Conservation (phyloP, 2,329 filamentous ascomycete genomes). For the Colletotrichum noveboracense region DNA sequence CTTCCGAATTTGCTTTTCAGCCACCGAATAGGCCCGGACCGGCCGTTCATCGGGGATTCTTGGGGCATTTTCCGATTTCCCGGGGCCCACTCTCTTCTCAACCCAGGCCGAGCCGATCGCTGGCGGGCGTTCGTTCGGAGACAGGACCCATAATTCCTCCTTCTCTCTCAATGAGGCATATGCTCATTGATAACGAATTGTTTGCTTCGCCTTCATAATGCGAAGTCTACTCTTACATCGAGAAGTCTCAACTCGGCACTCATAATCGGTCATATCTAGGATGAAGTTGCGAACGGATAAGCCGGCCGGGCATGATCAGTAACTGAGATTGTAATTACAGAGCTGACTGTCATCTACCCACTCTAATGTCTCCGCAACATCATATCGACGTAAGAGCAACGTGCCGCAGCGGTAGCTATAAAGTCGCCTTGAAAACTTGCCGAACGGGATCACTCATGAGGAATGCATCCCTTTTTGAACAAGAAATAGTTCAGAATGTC, state of each 20-base stretch:
- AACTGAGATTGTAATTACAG: not conserved
- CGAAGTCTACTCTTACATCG: not conserved
- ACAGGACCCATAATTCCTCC: not conserved
- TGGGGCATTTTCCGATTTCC: not conserved
- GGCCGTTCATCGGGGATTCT: not conserved
- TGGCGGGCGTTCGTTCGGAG: not conserved
- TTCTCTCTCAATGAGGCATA: not conserved
- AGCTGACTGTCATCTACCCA: not conserved
- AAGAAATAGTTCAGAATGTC: not conserved
- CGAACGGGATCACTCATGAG: rapidly evolving
- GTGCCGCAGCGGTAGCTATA: not conserved
- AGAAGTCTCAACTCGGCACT: rapidly evolving
- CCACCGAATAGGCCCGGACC: not conserved
- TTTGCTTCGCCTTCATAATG: not conserved
- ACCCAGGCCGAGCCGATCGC: not conserved
- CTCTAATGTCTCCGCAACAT: not conserved
- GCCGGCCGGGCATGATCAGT: not conserved
- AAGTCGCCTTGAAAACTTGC: rapidly evolving
- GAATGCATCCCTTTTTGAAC: not conserved
- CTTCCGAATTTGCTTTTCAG: not conserved
- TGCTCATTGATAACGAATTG: not conserved
- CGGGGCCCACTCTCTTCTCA: not conserved
- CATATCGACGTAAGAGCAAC: not conserved
- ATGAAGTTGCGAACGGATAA: not conserved
- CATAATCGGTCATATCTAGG: not conserved